A percentile compares a stretch with the other conserved stretches of the same genome.
phyloP scores from a whole-genome alignment of 768 basidiomycete genomes.

The Russula griseocarnosa region DNA sequence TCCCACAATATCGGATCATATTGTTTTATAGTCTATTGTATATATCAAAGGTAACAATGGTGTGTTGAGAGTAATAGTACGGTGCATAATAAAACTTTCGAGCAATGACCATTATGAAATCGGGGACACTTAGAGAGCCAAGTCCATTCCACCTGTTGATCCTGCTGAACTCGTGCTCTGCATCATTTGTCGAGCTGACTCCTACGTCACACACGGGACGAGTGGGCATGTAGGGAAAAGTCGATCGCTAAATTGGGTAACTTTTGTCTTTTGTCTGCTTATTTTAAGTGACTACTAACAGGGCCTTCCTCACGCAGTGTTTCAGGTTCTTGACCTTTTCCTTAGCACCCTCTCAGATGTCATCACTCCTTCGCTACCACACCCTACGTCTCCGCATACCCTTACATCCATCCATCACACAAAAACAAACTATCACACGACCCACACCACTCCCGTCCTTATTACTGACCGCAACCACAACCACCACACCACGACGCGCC shows the following conservation, averaged over 20 bases:
- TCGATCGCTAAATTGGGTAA: too few species aligned
- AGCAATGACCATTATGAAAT: background rate
- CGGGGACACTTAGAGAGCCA: too few species aligned
- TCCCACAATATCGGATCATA: background rate
- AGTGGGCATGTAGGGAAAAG: too few species aligned
- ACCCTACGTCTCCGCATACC: background rate
- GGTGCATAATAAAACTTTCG: background rate
- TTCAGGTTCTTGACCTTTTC: too few species aligned
- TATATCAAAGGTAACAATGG: background rate
- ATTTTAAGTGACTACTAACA: too few species aligned
- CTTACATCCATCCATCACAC: background rate
- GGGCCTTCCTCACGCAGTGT: background rate
- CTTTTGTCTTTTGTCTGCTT: too few species aligned
- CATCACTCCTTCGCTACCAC: slow-evolving; percentile 6
- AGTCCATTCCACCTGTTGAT: too few species aligned
- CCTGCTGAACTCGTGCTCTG: too few species aligned
- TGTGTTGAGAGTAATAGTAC: background rate
- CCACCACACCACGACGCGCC: slow-evolving; percentile 1
- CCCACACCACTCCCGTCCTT: background rate
- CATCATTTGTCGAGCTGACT: too few species aligned
- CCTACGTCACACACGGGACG: too few species aligned
- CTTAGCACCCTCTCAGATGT: background rate
- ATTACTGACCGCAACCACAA: background rate
- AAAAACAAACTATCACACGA: background rate
- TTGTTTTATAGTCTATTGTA: background rate